These are phyloP conservation scores for Lotmaria passim DNA, from an alignment of 208 protist species.

Conservation along the genomic window DNA sequence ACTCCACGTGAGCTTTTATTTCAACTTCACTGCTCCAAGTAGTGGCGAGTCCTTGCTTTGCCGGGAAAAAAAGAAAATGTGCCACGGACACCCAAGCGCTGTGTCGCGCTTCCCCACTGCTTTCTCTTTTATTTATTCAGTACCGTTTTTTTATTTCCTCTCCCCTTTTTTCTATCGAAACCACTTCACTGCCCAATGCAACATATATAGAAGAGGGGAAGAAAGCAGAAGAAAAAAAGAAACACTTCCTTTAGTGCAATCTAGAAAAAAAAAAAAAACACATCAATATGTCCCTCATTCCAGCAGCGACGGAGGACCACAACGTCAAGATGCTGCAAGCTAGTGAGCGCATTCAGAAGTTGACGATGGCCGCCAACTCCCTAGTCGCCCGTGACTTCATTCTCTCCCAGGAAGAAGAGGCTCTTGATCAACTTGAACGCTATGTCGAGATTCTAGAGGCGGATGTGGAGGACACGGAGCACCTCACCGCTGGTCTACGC, in stretches of 20 bases:
- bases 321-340: conserved; percentile 40
- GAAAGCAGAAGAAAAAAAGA: too few relatives aligned
- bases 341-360: conserved; percentile 48
- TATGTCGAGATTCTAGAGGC: conserved; percentile 40
- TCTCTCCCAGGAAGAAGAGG: conserved; percentile 46
- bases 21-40: too few relatives aligned
- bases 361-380: conserved; percentile 56
- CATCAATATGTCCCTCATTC: neutral
- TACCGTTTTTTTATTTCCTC: too few relatives aligned
- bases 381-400: conserved; percentile 60
- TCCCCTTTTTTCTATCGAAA: too few relatives aligned
- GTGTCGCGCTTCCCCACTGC: too few relatives aligned
- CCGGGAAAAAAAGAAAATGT: too few relatives aligned
- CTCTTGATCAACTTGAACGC: conserved; percentile 49
- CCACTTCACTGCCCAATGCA: too few relatives aligned
- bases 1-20: too few relatives aligned
- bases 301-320: conserved; percentile 17
- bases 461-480: conserved; percentile 31
- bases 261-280: neutral
- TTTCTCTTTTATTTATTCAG: too few relatives aligned
- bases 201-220: too few relatives aligned
- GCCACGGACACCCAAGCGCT: too few relatives aligned
- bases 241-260: neutral
- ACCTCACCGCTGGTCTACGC: conserved; percentile 11
- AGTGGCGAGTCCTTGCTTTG: too few relatives aligned